phyloP scores from a whole-genome alignment of 495 filamentous ascomycete genomes.

The Penicillium silybi region DNA sequence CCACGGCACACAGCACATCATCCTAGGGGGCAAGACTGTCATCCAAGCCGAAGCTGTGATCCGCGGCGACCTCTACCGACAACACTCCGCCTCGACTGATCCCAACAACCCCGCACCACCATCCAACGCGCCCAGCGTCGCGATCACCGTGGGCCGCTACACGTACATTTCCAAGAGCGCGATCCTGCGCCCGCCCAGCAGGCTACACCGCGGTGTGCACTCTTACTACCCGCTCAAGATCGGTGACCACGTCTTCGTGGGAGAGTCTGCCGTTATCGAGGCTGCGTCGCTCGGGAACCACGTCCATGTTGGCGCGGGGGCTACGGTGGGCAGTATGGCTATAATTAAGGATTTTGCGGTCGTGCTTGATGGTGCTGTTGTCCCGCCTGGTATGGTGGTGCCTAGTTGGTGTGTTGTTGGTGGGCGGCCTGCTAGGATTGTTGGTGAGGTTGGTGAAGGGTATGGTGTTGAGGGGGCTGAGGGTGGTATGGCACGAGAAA shows the following conservation, averaged over 20 bases:
- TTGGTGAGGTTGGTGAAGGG: constrained; percentile 84
- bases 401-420: constrained; percentile 84
- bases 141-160: constrained; percentile 85
- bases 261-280: constrained; percentile 66
- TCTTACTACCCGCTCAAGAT: constrained; percentile 85
- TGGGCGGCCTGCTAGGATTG: constrained; percentile 73
- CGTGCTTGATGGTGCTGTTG: constrained; percentile 75
- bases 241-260: constrained; percentile 88
- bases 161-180: constrained; percentile 74
- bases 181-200: constrained; percentile 71
- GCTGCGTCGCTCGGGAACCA: constrained; percentile 75
- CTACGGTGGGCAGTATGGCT: constrained; percentile 74
- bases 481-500: constrained; percentile 45
- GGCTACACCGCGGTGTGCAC: constrained; percentile 52
- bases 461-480: constrained; percentile 54
- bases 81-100: constrained; percentile 25
- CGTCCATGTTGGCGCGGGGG: constrained; percentile 73
- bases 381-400: constrained; percentile 86
- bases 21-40: constrained; percentile 91
- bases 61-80: constrained; percentile 78
- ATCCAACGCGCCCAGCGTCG: constrained; percentile 32
- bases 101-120: constrained; percentile 16
- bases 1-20: constrained; percentile 94
- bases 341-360: constrained; percentile 88
- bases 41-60: constrained; percentile 90